These are phyloP conservation scores for Rosellinia necatrix DNA, from an alignment of 2,329 filamentous ascomycete species.

Conservation along the genomic window DNA sequence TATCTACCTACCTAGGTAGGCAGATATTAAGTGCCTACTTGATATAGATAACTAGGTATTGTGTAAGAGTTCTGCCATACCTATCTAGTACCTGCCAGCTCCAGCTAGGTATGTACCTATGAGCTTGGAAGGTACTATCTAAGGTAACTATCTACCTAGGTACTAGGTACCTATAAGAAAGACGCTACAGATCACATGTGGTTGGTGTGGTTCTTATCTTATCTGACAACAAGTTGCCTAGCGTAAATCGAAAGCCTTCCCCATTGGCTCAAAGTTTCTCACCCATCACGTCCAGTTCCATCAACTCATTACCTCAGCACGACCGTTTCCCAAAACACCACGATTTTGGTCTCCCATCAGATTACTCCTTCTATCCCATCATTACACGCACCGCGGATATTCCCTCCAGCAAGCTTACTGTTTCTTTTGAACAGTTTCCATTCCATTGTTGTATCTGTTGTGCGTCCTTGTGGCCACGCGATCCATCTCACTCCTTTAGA, in stretches of 20 bases:
- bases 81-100: too few species aligned
- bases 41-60: too few species aligned
- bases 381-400: slow-evolving; percentile 2
- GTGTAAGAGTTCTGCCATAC: too few species aligned
- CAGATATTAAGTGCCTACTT: too few species aligned
- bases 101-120: too few species aligned
- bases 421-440: too few species aligned
- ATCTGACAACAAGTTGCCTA: not conserved
- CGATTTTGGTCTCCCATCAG: slow-evolving; percentile 30
- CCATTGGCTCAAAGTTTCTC: slow-evolving; percentile 31
- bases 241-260: slow-evolving; percentile 18
- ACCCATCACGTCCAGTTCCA: slow-evolving; percentile 12
- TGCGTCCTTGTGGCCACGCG: not conserved
- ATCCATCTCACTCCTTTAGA: not conserved
- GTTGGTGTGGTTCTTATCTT: too few species aligned
- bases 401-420: not conserved
- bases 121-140: too few species aligned
- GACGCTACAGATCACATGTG: too few species aligned
- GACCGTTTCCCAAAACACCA: slow-evolving; percentile 19
- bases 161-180: not conserved
- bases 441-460: not conserved
- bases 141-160: not conserved
- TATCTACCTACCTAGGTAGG: too few species aligned
- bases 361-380: slow-evolving; percentile 9
- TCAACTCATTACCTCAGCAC: slow-evolving; percentile 24